These are phyloP conservation scores for Fusarium metavorans DNA, from an alignment of 2,329 filamentous ascomycete species.

Conservation along the genomic window DNA sequence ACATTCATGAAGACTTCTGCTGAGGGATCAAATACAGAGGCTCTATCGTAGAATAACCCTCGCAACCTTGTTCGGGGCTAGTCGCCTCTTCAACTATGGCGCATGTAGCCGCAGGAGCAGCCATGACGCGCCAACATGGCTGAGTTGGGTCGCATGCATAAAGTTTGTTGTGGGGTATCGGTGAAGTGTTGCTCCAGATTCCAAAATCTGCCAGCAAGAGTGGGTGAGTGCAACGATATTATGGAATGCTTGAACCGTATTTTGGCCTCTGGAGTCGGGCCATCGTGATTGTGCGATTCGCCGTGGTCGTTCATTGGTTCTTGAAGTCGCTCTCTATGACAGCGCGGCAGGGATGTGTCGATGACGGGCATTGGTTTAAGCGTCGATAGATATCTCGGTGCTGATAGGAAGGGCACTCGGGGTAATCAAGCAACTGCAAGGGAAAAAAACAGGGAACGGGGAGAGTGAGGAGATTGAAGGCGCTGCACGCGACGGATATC, in stretches of 20 bases:
- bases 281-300: not conserved
- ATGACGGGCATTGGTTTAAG: not conserved
- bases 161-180: not conserved
- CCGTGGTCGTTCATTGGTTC: not conserved
- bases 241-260: not conserved
- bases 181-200: not conserved
- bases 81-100: not conserved
- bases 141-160: not conserved
- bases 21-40: not conserved
- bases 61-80: not conserved
- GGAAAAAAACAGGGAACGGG: not conserved
- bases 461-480: not conserved
- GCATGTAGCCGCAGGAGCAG: not conserved
- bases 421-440: not conserved
- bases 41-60: not conserved
- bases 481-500: not conserved
- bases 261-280: not conserved
- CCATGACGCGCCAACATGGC: not conserved
- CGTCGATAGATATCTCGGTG: not conserved
- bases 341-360: not conserved
- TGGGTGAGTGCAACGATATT: not conserved
- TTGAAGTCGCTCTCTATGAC: not conserved
- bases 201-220: not conserved
- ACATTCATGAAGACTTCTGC: not conserved
- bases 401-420: not conserved